Base-by-base conservation (phyloP, 1,284 basidiomycete genomes). In the Heimioporus punctisporus region DNA sequence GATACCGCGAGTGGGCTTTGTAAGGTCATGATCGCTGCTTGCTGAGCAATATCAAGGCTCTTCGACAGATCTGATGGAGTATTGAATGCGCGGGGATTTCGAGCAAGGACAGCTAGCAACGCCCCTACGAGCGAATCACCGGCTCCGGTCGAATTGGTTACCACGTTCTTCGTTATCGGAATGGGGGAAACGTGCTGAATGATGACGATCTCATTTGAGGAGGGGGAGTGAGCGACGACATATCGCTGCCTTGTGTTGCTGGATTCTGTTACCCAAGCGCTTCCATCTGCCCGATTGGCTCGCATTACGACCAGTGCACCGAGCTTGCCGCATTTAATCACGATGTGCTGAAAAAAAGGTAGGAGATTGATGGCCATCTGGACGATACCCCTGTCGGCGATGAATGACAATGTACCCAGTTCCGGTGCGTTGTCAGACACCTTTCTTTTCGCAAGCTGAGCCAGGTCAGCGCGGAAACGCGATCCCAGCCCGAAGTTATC, bases 81-180 rank as follows among this genome's bases (percentile, higher is more conserved):
- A n/a, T 74, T 68, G 56, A 90, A 84, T 11, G 74, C 65, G 12
- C 60, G 60, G 17, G 76, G 78, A 44, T 78, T 67, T 24, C 74
- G 69, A 6, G 79, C 71, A 15, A 92, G 66, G 24, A 73, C 70
- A 2, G 89, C 85, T 21, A 92, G 71, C 23, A 95, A 65, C 0
- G 87, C 82, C 10, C 93, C 94, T 5, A 92, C 93, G 23, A 96
- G 82, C 4, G 92, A 88, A 71, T 98, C 95, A 0, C 95, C 95
- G 3, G 93, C 95, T 5, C 95, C 95, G 0, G 95, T 97, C 12
- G 93, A 92, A 62, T 88, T 95, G 10, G 87, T 73, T 11, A 87
- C 67, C 40, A 74, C 68, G n/a, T 71, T 66, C 14, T 69, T 65
- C 4, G 74, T 62, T 10, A 88, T 68, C 1, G 60, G 59, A 7